phyloP scores from a whole-genome alignment of 495 filamentous ascomycete genomes.

The Annulohypoxylon maeteangense region DNA sequence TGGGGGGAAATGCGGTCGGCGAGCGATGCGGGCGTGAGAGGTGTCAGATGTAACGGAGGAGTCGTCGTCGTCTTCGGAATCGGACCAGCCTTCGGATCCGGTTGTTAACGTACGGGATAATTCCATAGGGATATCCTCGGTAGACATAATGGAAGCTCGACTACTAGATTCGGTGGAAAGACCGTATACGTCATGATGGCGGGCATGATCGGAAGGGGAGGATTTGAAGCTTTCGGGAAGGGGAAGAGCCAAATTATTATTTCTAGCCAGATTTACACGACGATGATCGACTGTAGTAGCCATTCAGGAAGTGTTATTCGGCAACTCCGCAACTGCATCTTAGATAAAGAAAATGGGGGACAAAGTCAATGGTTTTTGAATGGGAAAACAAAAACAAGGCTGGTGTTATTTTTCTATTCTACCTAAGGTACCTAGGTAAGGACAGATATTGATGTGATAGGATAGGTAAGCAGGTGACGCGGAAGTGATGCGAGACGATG shows the following conservation, averaged over 20 bases:
- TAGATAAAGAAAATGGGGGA: constrained; percentile 15
- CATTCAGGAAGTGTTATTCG: constrained; percentile 38
- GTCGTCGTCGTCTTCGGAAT: constrained; percentile 35
- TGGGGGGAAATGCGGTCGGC: constrained; percentile 41
- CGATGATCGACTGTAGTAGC: constrained; percentile 33
- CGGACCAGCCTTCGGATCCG: constrained; percentile 39
- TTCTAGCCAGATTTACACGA: constrained; percentile 36
- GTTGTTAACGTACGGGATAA: constrained; percentile 38
- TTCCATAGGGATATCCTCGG: constrained; percentile 42
- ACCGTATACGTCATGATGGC: constrained; percentile 40
- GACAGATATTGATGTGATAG: constrained; percentile 24
- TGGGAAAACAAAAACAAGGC: constrained; percentile 6
- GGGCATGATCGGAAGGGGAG: constrained; percentile 27
- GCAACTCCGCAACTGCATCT: constrained; percentile 33
- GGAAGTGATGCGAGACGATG: constrained; percentile 41
- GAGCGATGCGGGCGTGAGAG: constrained; percentile 38
- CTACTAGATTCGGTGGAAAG: constrained; percentile 32
- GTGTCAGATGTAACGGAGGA: constrained; percentile 41
- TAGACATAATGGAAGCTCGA: constrained; percentile 42
- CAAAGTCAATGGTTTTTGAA: constrained; percentile 6
- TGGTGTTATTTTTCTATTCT: constrained; percentile 17
- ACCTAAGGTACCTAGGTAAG: constrained; percentile 23
- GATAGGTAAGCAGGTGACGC: constrained; percentile 41
- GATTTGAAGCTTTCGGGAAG: constrained; percentile 27
- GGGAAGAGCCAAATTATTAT: constrained; percentile 24